Conservation (phyloP, 2,329 filamentous ascomycete genomes). For the Periconia sp. region DNA sequence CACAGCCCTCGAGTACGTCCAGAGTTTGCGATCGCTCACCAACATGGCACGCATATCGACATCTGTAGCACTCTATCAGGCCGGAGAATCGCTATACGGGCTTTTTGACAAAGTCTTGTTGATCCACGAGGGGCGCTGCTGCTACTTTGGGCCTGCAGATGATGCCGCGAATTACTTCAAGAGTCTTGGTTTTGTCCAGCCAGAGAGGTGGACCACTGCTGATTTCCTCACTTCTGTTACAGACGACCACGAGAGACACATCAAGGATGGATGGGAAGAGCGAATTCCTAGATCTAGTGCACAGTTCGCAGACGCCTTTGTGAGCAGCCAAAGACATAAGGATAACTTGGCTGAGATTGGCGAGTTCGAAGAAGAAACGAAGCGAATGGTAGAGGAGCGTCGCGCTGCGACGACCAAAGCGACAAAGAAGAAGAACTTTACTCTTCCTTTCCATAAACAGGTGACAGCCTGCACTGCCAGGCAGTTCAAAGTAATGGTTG, state of each 20-base stretch:
- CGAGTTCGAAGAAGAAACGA: slow-evolving; percentile 45
- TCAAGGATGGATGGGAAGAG: slow-evolving; percentile 63
- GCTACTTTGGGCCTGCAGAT: slow-evolving; percentile 68
- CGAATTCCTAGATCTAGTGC: slow-evolving; percentile 61
- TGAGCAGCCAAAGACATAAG: slow-evolving; percentile 43
- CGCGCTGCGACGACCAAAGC: slow-evolving; percentile 39
- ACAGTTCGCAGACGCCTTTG: slow-evolving; percentile 59
- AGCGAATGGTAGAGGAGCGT: slow-evolving; percentile 37
- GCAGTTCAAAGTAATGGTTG: slow-evolving; percentile 59
- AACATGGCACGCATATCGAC: slow-evolving; percentile 68
- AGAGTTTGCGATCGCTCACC: slow-evolving; percentile 68
- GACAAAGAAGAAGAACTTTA: slow-evolving; percentile 51
- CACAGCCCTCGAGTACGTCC: slow-evolving; percentile 75
- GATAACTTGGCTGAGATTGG: slow-evolving; percentile 48
- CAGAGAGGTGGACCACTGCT: slow-evolving; percentile 69
- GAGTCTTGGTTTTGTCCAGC: slow-evolving; percentile 70
- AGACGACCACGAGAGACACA: slow-evolving; percentile 62
- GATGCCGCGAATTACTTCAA: slow-evolving; percentile 70
- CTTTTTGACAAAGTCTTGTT: slow-evolving; percentile 49
- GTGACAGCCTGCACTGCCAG: slow-evolving; percentile 48
- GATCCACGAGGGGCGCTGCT: slow-evolving; percentile 49
- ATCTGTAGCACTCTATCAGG: slow-evolving; percentile 74
- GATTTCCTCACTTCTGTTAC: slow-evolving; percentile 78
- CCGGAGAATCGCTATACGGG: slow-evolving; percentile 51
- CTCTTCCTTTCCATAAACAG: slow-evolving; percentile 46